Conservation (phyloP, 257 asterid species). For the Primulina tabacum region DNA sequence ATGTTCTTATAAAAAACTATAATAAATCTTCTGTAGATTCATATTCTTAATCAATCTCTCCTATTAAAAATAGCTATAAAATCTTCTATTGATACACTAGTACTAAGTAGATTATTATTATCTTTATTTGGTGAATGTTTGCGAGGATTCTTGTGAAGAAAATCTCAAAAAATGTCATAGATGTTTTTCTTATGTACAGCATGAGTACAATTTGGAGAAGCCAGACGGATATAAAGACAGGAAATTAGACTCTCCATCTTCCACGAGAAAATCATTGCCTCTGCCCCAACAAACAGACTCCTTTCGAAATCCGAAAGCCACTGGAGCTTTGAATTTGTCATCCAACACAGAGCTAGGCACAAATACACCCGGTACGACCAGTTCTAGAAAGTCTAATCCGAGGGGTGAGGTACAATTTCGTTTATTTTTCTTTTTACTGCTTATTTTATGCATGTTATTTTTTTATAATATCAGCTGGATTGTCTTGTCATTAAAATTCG, state of each 20-base stretch:
- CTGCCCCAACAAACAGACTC: slow-evolving; percentile 37
- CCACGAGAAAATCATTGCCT: slow-evolving; percentile 26
- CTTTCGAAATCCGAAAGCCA: slow-evolving; percentile 29
- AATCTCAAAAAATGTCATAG: too few relatives aligned
- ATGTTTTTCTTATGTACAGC: slow-evolving; percentile 26
- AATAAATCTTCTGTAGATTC: neutral
- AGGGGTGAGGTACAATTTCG: slow-evolving; percentile 56
- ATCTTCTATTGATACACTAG: neutral
- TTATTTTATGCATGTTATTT: neutral
- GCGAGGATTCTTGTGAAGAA: neutral
- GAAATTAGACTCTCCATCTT: slow-evolving; percentile 38
- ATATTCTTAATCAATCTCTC: neutral
- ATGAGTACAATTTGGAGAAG: slow-evolving; percentile 41
- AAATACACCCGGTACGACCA: slow-evolving; percentile 26
- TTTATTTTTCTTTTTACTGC: neutral
- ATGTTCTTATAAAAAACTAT: too few relatives aligned
- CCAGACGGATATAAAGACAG: slow-evolving; percentile 36
- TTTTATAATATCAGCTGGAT: neutral
- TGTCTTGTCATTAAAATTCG: neutral
- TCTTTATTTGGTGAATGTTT: neutral
- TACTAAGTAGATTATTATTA: too few relatives aligned
- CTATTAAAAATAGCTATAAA: too few relatives aligned
- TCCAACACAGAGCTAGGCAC: slow-evolving; percentile 22
- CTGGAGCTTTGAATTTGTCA: slow-evolving; percentile 15
- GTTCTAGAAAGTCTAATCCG: slow-evolving; percentile 50